Base-by-base conservation (phyloP, 805 yeast species). In the Yamadazyma nakazawae region DNA sequence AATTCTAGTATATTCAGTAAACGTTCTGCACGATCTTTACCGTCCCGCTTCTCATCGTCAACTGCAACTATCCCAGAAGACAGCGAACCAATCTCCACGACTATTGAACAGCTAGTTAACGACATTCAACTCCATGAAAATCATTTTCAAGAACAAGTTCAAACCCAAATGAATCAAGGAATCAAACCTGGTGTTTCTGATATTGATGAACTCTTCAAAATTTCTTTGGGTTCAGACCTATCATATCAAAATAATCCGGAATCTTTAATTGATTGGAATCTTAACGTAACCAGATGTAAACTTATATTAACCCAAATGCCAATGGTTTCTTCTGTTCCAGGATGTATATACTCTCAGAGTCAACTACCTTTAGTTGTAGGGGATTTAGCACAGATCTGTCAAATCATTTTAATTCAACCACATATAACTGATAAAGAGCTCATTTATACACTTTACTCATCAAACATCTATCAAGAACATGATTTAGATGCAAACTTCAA, bases 221-320 rank as follows among this genome's bases (percentile, higher is more conserved):
- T 72, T 40, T 66, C 73, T 13, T 53, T 72, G 31, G 76, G 76
- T 3, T 62, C 70, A n/a, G 70, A 61, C 12, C 59, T 72, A 26
- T 58, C 56, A 46, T 71, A 69, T 53, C 76, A 72, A 48, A 60
- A 64, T 47, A 56, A 57, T 9, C 67, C 69, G 26, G 79, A 75
- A 51, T 59, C 66, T 14, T 58, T 77, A 12, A 65, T 77, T 11
- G 81, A 76, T 54, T 77, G 81, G 81, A 76, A 76, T 54, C 62
- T 77, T 42, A 77, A 77, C 52, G 73, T 76, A 37, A 70, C 80
- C 14, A 59, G 82, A 40, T 73, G 78, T 42, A 67, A 75, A 50
- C 63, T 77, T 32, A 68, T 77, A 40, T 55, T 76, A 31, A 66
- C 64, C 2, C 66, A 59, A 42, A 52, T 72, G 53, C 77, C 77